A percentile compares a stretch with the other conserved stretches of the same genome.
Evolutionary conservation across 1,139 yeast genomes (phyloP).

Genomic region (Magnusiomyces paraingens): DNA sequence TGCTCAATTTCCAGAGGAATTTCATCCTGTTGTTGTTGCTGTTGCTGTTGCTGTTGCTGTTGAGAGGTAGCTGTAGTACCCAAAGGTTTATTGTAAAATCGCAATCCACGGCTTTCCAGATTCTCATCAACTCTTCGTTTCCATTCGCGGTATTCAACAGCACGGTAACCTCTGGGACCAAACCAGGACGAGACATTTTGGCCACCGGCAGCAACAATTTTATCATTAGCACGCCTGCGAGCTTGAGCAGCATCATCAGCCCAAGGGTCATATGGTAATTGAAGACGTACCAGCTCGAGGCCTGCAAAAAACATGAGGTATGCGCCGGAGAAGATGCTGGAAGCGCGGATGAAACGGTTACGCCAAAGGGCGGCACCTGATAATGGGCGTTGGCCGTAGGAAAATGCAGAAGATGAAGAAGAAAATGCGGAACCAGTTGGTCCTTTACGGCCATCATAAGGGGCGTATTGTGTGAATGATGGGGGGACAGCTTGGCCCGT

Average conservation of each 20-base stretch:
- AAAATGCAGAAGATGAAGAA: too few species aligned
- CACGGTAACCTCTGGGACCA: constrained; percentile 30
- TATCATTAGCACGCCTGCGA: constrained; percentile 18
- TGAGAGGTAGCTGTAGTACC: not conserved
- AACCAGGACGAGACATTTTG: constrained; percentile 28
- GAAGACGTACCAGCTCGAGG: constrained; percentile 28
- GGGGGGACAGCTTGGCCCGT: not conserved
- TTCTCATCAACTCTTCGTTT: constrained; percentile 24
- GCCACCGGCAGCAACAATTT: constrained; percentile 11
- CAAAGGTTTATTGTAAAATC: not conserved
- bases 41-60: not conserved
- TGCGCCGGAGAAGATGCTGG: constrained; percentile 26
- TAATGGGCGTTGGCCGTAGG: too few species aligned
- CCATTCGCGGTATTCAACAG: constrained; percentile 31
- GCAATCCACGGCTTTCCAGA: constrained; percentile 11
- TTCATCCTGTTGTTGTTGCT: not conserved
- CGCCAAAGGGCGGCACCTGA: too few species aligned
- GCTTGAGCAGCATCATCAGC: constrained; percentile 32
- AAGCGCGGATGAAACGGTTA: constrained; percentile 16
- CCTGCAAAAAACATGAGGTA: constrained; percentile 26
- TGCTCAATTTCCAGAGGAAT: not conserved
- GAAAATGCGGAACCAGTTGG: too few species aligned
- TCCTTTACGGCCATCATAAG: not conserved
- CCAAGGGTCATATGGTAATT: constrained; percentile 33
- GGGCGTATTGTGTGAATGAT: not conserved